Base-by-base conservation (phyloP, 176 grass and related monocot genomes). In the Zoysia japonica region DNA sequence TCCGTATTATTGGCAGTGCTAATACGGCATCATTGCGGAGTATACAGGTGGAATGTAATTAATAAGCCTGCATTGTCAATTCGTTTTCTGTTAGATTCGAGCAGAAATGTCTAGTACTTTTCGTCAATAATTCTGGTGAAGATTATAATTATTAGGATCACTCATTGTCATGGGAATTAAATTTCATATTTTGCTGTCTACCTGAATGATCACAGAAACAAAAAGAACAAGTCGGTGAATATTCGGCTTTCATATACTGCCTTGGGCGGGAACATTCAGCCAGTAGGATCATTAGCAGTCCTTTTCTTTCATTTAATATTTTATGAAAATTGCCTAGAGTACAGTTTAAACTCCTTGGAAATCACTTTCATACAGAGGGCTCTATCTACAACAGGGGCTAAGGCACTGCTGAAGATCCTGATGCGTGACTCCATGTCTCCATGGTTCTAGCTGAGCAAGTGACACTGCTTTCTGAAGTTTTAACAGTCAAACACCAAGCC, bases 1-100 rank as follows among this genome's bases (percentile, higher is more conserved):
- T 79, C 81, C 37, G 70, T 68, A 76, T 87, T 73, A 67, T 68
- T 76, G 56, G 76, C 68, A 65, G 64, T 68, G 75, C 83, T 41
- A 76, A 80, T 88, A 70, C 17, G 70, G 19, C 51, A 80, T 88
- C 86, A 88, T 88, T 80, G 64, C 50, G 9, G 3, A 52, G 71
- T 45, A 80, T 80, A 68, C 76, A 64, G 52, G 57, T 80, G 76
- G 76, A 55, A 64, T 55, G 16, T 28, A 62, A 55, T 72, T 55
- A 70, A 47, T 84, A 62, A 3, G 42, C 47, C 9, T 64, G 65
- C 15, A 68, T 1, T 78, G 51, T 60, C 51, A 65, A 49, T 72
- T 83, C 38, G 9, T 78, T 51, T 61, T 46, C 77, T 45, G 6
- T 79, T 75, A 47, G 49, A 79, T 84, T 74, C 73, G 47, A 74